These are phyloP conservation scores for Cryphonectria japonica DNA, from an alignment of 2,329 filamentous ascomycete species.

Conservation along the genomic window DNA sequence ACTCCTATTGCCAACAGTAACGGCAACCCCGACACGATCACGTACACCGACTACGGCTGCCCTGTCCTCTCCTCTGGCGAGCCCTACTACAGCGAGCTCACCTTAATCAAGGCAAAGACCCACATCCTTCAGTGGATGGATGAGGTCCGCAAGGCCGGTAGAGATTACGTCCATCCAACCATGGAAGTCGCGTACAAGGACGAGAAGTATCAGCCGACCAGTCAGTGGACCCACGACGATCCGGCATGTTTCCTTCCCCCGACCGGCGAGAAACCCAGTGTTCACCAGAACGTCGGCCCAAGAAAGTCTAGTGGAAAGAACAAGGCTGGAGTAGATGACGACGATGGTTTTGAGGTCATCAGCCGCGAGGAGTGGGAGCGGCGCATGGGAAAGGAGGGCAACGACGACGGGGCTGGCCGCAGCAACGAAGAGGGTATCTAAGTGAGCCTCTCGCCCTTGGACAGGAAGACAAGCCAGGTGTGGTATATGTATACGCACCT, in stretches of 20 bases:
- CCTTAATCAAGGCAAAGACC: constrained; percentile 60
- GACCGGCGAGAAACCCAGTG: neutral
- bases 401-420: constrained; percentile 17
- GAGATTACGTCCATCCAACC: constrained; percentile 46
- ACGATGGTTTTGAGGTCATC: constrained; percentile 28
- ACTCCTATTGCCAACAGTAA: constrained; percentile 56
- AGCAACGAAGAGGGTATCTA: neutral
- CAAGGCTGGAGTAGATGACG: neutral
- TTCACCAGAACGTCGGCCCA: neutral
- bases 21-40: constrained; percentile 47
- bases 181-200: constrained; percentile 37
- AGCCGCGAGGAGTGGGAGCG: constrained; percentile 38
- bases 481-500: no score
- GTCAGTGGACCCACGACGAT: constrained; percentile 7
- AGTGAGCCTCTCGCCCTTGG: neutral
- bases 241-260: neutral
- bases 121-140: constrained; percentile 65
- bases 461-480: neutral
- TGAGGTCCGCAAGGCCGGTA: constrained; percentile 49
- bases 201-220: constrained; percentile 37
- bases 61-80: constrained; percentile 74
- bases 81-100: constrained; percentile 58
- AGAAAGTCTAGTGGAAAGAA: neutral
- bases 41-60: constrained; percentile 57
- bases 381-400: constrained; percentile 34